phyloP scores from a whole-genome alignment of 208 protist species.

The Acanthamoeba rhysodes region DNA sequence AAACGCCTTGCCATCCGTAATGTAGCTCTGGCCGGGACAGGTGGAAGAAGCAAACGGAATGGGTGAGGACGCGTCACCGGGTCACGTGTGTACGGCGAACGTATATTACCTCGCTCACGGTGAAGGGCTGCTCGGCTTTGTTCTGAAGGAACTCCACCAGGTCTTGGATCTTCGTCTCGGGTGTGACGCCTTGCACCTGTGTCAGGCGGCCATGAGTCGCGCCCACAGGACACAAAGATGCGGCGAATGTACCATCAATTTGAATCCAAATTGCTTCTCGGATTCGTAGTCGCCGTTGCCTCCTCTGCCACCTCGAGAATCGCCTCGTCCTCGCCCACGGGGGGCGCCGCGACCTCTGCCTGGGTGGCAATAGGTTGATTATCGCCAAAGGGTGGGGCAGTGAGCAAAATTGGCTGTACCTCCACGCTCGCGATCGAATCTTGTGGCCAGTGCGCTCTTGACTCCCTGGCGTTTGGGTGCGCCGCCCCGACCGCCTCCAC shows the following conservation, averaged over 20 bases:
- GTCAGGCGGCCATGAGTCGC: neutral
- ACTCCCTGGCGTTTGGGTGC: slow-evolving; percentile 11
- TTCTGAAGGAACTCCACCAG: slow-evolving; percentile 65
- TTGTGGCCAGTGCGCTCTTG: neutral
- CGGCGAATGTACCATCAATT: slow-evolving; percentile 56
- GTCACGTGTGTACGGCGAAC: neutral
- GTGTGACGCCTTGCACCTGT: slow-evolving; percentile 33
- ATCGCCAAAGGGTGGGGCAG: neutral
- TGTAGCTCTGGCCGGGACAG: neutral
- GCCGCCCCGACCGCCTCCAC: neutral
- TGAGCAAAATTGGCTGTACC: neutral
- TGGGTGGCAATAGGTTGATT: neutral
- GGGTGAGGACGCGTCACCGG: neutral
- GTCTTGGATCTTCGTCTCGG: slow-evolving; percentile 49
- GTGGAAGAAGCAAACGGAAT: neutral
- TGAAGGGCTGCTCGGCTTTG: slow-evolving; percentile 50
- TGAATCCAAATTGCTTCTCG: slow-evolving; percentile 66
- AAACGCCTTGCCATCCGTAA: slow-evolving; percentile 63
- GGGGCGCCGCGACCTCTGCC: slow-evolving; percentile 26
- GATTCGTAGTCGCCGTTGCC: slow-evolving; percentile 33
- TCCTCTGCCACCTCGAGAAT: neutral
- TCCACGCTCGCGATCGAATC: slow-evolving; percentile 24
- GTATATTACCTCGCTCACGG: slow-evolving; percentile 57
- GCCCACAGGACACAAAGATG: neutral
- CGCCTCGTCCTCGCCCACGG: neutral